Conservation (phyloP, 2,329 filamentous ascomycete genomes). For the Beauveria varroae region DNA sequence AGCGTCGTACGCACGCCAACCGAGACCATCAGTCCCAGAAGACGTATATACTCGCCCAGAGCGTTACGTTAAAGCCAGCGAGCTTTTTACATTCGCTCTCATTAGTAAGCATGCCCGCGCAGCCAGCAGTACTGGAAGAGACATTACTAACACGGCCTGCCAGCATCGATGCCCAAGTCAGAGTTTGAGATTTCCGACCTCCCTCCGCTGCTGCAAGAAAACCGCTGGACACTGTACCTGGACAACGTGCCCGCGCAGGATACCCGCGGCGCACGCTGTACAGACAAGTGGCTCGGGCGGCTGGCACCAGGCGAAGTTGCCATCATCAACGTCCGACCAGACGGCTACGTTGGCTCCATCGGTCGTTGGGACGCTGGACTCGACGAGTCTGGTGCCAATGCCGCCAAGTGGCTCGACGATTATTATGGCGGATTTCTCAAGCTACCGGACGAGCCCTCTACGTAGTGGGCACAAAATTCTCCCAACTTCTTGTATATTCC, state of each 20-base stretch:
- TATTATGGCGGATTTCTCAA: constrained; percentile 50
- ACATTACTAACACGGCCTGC: neutral
- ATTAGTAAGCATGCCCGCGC: constrained; percentile 46
- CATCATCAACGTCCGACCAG: constrained; percentile 61
- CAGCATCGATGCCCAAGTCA: constrained; percentile 52
- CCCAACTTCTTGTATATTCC: neutral
- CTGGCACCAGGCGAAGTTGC: constrained; percentile 50
- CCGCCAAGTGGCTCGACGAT: constrained; percentile 46
- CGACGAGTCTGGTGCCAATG: constrained; percentile 42
- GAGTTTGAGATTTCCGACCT: constrained; percentile 60
- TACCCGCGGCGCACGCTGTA: constrained; percentile 46
- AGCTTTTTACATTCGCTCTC: constrained; percentile 61
- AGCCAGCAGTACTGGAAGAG: neutral
- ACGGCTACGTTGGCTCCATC: constrained; percentile 66
- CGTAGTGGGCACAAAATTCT: neutral
- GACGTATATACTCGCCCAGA: constrained; percentile 61
- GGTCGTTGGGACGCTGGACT: constrained; percentile 44
- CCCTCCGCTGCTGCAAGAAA: constrained; percentile 53
- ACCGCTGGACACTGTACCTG: constrained; percentile 65
- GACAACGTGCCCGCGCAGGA: constrained; percentile 55
- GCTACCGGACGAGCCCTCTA: constrained; percentile 26
- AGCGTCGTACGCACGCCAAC: constrained; percentile 53
- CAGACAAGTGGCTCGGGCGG: constrained; percentile 61
- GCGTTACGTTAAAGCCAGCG: constrained; percentile 60
- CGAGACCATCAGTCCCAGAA: constrained; percentile 47